Evolutionary conservation across 495 filamentous ascomycete genomes (phyloP).

Genomic region (Penicillium salamii): DNA sequence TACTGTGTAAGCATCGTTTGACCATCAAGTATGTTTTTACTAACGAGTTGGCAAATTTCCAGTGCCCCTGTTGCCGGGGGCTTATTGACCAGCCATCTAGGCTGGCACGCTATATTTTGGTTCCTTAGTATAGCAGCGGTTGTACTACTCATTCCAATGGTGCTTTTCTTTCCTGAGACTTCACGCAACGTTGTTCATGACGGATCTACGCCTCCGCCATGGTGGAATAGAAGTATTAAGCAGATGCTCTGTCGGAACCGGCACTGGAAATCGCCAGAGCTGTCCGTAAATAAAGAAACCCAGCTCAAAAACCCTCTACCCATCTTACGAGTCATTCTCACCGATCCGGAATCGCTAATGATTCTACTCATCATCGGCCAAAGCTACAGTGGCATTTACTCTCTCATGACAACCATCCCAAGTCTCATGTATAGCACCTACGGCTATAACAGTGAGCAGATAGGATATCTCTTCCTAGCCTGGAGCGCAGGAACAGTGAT

Average conservation of each 20-base stretch:
- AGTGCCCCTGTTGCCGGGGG: not conserved
- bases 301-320: not conserved
- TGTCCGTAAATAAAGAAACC: not conserved
- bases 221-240: not conserved
- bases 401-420: not conserved
- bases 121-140: not conserved
- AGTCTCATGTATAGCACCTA: not conserved
- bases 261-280: not conserved
- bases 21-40: not conserved
- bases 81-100: not conserved
- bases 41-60: not conserved
- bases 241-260: not conserved
- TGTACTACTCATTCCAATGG: not conserved
- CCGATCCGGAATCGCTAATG: not conserved
- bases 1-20: not conserved
- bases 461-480: not conserved
- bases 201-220: not conserved
- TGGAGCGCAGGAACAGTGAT: not conserved
- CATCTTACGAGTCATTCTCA: not conserved
- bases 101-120: not conserved
- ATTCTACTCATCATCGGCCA: not conserved
- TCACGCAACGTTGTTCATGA: not conserved
- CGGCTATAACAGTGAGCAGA: not conserved
- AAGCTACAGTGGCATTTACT: not conserved
- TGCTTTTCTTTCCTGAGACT: not conserved